Evolutionary conservation across 2,329 filamentous ascomycete genomes (phyloP), one percentile per base, ranked within the genome.

Genomic region (Nakataea oryzae): DNA sequence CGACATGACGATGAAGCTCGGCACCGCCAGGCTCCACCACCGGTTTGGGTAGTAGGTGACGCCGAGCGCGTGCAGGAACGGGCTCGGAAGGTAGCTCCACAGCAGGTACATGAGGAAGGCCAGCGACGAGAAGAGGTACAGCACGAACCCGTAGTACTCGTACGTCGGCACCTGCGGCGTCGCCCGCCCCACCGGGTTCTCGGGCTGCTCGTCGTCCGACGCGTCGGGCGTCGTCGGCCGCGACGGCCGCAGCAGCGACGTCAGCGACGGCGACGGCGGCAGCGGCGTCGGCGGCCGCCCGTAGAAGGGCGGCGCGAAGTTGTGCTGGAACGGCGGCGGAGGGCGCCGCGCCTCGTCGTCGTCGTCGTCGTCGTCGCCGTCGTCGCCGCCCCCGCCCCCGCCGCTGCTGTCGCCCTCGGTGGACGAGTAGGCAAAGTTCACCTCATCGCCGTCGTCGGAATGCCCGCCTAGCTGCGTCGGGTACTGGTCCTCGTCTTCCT

Each of bases 131-230:
- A 93, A 91, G 54, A 99, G 83, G 77, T 99, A 97, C 59, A 99
- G 84, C 61, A 96, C 93, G 76, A 99, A 99, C 72, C 95, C 95
- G 74, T 97, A 97, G 83, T 97, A 99, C 73, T 99, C 95, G 78
- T 99, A 97, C 0, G 95, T 99, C n/a, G 95, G 95, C 2, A 99
- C 93, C 72, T 95, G 92, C 1, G 95, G 95, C 61, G 88, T 88
- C 1, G 92, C 93, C 62, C 91, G 88, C 7, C 93, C 91, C 24
- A 96, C 85, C 2, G 83, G 87, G 68, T 86, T 81, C 27, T 55
- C 47, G n/a, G 54, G 50, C 50, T 89, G 83, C 68, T 97, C 93
- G 67, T 93, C 89, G 75, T 96, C 93, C 0, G 91, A 96, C 54
- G 88, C 90, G 71, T 97, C 93, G 17, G 95, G 93, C 0, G 93